Evolutionary conservation across 208 protist genomes (phyloP).

Genomic region (Trypanosoma rangeli): DNA sequence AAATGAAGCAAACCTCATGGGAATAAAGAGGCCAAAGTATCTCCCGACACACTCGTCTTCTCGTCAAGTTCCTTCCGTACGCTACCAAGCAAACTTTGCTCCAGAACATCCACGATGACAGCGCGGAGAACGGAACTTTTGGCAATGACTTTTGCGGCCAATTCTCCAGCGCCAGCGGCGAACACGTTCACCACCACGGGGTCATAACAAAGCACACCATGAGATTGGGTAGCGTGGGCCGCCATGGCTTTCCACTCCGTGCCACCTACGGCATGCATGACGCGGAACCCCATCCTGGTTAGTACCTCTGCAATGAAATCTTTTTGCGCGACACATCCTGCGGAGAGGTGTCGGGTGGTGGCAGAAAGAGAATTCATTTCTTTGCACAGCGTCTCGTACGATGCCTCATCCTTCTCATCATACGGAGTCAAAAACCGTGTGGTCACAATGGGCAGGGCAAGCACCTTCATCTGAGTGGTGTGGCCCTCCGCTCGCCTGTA

Average conservation of each 20-base stretch:
- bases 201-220: slow-evolving; percentile 57
- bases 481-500: slow-evolving; percentile 31
- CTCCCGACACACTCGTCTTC: neutral
- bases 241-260: slow-evolving; percentile 46
- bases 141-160: slow-evolving; percentile 2
- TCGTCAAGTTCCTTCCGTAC: neutral
- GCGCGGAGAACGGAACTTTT: slow-evolving; percentile 30
- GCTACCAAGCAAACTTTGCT: slow-evolving; percentile 6
- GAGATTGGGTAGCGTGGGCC: slow-evolving; percentile 62
- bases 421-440: slow-evolving; percentile 72
- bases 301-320: slow-evolving; percentile 15
- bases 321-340: neutral
- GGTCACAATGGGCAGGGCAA: slow-evolving; percentile 62
- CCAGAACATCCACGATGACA: slow-evolving; percentile 29
- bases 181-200: slow-evolving; percentile 58
- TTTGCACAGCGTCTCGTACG: slow-evolving; percentile 41
- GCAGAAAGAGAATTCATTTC: slow-evolving; percentile 30
- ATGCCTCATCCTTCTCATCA: slow-evolving; percentile 37
- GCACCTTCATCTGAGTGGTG: slow-evolving; percentile 32
- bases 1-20: neutral
- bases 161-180: neutral
- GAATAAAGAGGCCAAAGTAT: neutral
- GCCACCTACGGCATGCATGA: slow-evolving; percentile 13
- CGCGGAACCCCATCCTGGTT: slow-evolving; percentile 22
- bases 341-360: slow-evolving; percentile 27